Base-by-base conservation (phyloP, 2,329 filamentous ascomycete species). In the Monosporascus sp. region DNA sequence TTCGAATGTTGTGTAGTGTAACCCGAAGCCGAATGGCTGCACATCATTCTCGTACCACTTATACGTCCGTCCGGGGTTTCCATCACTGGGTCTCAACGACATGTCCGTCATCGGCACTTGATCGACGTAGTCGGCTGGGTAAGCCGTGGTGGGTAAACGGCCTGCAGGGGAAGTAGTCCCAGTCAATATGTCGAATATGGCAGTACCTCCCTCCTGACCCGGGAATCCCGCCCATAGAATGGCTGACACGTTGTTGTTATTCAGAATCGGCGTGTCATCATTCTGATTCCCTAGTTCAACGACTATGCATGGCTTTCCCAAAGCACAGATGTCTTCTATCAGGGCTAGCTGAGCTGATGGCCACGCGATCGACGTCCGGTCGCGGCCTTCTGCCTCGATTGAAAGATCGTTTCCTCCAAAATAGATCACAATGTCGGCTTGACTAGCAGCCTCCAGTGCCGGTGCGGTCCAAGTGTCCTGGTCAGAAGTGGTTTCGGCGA, bases 331-430 rank as follows among this genome's bases (percentile, higher is more conserved):
- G 8, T 66, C 61, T 9, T 70, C 65, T 26, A 86, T 77, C n/a
- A 84, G 61, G 37, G 74, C 71, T 3, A 83, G 64, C 60, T 85
- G 81, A 8, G 73, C 72, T 2, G 69, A 70, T 0, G 79, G 73
- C 81, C 82, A 85, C 5, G 69, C 66, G 34, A 85, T 75, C 14
- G 67, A 66, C n/a, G 69, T 67, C 11, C 82, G 75, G 59, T 86
- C 83, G 36, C 69, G 72, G 22, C 69, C 74, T 61, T 86, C 83
- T 4, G 71, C 66, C 58, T 82, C 82, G 17, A 80, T 69, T 3
- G 68, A 69, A 50, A 72, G 75, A 58, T 85, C 80, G 34, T 82
- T 77, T 4, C 83, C 83, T 22, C 79, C 80, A 20, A 79, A 71
- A 60, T 76, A 85, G 37, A 85, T 65, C 55, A 85, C 73, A 7